phyloP scores from a whole-genome alignment of 2,329 filamentous ascomycete species.

The Colletotrichum shisoi region DNA sequence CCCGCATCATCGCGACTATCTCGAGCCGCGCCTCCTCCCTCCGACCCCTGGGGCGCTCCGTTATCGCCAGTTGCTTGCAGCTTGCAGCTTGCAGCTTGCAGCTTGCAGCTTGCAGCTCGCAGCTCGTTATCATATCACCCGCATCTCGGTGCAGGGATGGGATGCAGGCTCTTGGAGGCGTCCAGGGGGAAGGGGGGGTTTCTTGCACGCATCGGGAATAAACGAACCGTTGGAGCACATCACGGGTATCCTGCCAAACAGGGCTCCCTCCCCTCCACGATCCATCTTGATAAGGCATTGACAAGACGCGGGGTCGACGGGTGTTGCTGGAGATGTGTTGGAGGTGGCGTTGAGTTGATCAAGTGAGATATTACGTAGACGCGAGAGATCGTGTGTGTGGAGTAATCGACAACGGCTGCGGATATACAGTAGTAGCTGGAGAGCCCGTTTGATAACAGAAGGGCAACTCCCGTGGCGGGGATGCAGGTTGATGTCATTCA shows the following conservation, averaged over 20 bases:
- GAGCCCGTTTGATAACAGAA: constrained; percentile 6
- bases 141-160: constrained; percentile 4
- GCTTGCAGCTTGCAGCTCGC: constrained; percentile 12
- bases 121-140: constrained; percentile 11
- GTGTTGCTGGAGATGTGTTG: not conserved
- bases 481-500: constrained; percentile 29
- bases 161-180: not conserved
- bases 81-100: constrained; percentile 14
- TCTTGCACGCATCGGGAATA: constrained; percentile 10
- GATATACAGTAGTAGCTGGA: no score
- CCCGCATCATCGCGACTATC: constrained; percentile 10
- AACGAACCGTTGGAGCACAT: constrained; percentile 34
- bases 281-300: constrained; percentile 21
- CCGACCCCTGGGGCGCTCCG: not conserved
- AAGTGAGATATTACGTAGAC: no score
- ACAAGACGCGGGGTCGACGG: constrained; percentile 14
- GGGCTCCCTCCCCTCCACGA: not conserved
- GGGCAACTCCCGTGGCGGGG: not conserved
- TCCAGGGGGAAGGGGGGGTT: not conserved
- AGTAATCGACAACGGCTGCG: not conserved
- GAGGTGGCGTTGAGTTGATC: no score
- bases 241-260: constrained; percentile 2
- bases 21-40: not conserved
- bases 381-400: no score
- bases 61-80: constrained; percentile 5